phyloP scores from a whole-genome alignment of 208 protist species.

The Leishmania amazonensis region DNA sequence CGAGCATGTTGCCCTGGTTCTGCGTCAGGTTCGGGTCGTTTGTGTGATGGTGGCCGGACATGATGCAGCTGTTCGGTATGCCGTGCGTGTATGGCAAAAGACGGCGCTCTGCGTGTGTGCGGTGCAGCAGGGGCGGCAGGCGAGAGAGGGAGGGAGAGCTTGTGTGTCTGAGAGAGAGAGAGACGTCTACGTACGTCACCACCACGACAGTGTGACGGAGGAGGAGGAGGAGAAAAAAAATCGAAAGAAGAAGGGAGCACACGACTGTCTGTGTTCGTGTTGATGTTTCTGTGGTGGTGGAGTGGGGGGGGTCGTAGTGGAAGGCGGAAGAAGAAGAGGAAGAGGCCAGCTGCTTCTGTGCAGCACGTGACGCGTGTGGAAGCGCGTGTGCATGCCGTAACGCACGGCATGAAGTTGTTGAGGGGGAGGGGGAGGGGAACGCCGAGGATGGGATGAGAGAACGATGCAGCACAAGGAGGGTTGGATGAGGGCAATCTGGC shows the following conservation, averaged over 20 bases:
- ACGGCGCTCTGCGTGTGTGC: background rate
- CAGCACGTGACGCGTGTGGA: background rate
- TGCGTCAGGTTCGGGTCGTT: constrained; percentile 68
- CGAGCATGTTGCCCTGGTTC: constrained; percentile 89
- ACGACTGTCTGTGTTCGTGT: background rate
- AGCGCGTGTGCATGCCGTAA: no score
- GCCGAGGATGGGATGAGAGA: background rate
- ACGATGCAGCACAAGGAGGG: background rate
- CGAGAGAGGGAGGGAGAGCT: background rate
- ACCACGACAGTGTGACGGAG: background rate
- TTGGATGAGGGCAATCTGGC: no score
- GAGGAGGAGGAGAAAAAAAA: background rate
- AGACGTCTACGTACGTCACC: background rate
- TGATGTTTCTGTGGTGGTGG: background rate
- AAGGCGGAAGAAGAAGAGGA: background rate
- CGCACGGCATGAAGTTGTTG: background rate
- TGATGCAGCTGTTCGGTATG: constrained; percentile 12
- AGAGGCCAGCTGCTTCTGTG: background rate
- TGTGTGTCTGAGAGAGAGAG: no score
- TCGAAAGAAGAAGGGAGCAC: background rate
- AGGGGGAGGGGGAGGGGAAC: background rate
- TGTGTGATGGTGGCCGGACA: constrained; percentile 70
- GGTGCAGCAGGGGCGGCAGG: background rate
- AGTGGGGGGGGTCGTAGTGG: background rate
- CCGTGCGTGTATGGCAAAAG: background rate